A percentile compares a stretch with the other conserved stretches of the same genome.
Evolutionary conservation across 2,329 filamentous ascomycete genomes (phyloP).

Genomic region (Aspergillus vadensis): DNA sequence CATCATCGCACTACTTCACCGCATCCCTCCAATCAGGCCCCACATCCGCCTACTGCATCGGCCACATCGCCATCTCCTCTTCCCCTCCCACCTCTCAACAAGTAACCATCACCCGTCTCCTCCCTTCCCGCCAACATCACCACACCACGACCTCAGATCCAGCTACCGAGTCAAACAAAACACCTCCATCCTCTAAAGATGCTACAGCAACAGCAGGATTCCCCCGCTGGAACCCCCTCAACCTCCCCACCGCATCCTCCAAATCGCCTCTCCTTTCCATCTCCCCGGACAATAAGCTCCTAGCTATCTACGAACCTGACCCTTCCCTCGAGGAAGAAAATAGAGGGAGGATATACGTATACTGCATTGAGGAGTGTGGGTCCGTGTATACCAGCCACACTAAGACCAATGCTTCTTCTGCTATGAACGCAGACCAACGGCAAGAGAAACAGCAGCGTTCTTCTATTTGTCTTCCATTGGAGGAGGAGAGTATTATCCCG

Average conservation of each 20-base stretch:
- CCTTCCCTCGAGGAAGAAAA: no score
- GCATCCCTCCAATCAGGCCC: slow-evolving; percentile 18
- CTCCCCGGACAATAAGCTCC: slow-evolving; percentile 19
- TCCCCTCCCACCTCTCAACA: neutral
- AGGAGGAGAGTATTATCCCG: slow-evolving; percentile 8
- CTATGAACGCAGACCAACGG: neutral
- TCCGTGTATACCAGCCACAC: slow-evolving; percentile 3
- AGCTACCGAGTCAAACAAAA: neutral
- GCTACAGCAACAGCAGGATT: slow-evolving; percentile 8
- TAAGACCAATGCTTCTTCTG: no score
- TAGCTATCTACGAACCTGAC: slow-evolving; percentile 23
- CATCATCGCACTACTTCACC: slow-evolving; percentile 16
- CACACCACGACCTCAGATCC: neutral
- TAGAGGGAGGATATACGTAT: slow-evolving; percentile 13
- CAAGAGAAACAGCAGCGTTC: neutral
- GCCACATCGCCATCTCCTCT: slow-evolving; percentile 9
- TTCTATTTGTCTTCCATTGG: no score
- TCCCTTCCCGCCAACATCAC: slow-evolving; percentile 13
- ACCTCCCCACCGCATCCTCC: slow-evolving; percentile 23
- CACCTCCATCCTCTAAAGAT: slow-evolving; percentile 5
- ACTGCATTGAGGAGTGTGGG: slow-evolving; percentile 8
- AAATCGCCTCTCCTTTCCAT: slow-evolving; percentile 14
- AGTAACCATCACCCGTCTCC: slow-evolving; percentile 12
- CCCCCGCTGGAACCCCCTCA: slow-evolving; percentile 11
- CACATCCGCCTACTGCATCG: slow-evolving; percentile 23